A percentile compares a stretch with the other conserved stretches of the same genome.
phyloP scores from a whole-genome alignment of 345 rosid genomes.

The Carallia pectinifolia region DNA sequence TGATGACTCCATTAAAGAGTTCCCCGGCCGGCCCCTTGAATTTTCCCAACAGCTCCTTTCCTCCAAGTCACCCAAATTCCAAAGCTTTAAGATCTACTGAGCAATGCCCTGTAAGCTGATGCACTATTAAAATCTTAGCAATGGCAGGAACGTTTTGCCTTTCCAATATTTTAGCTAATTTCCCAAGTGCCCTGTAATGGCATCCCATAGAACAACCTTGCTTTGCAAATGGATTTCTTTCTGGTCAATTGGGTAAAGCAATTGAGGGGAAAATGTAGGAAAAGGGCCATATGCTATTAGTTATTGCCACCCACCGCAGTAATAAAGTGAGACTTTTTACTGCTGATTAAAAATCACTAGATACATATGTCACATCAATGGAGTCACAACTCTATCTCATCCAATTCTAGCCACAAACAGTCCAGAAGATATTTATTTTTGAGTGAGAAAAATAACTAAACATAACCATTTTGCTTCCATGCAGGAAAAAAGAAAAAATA shows the following conservation, averaged over 20 bases:
- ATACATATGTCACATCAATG: no score
- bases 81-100: conserved; percentile 30
- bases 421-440: conserved; percentile 12
- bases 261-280: neutral
- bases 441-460: no score
- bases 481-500: no score
- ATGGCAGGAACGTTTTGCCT: conserved; percentile 14
- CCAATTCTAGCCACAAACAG: conserved; percentile 30
- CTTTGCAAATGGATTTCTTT: neutral
- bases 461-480: no score
- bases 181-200: conserved; percentile 22
- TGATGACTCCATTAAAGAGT: conserved; percentile 51
- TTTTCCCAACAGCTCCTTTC: conserved; percentile 9
- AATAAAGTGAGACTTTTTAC: conserved; percentile 4
- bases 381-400: conserved; percentile 16
- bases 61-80: conserved; percentile 28
- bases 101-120: conserved; percentile 17
- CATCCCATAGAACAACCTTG: conserved; percentile 27
- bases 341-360: no score
- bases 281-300: conserved; percentile 10
- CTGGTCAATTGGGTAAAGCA: neutral
- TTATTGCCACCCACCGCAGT: conserved; percentile 7
- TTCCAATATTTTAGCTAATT: conserved; percentile 13
- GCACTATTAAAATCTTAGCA: conserved; percentile 11
- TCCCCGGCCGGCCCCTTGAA: conserved; percentile 13